Evolutionary conservation across 345 rosid species (phyloP).

Genomic region (Moricandia arvensis): DNA sequence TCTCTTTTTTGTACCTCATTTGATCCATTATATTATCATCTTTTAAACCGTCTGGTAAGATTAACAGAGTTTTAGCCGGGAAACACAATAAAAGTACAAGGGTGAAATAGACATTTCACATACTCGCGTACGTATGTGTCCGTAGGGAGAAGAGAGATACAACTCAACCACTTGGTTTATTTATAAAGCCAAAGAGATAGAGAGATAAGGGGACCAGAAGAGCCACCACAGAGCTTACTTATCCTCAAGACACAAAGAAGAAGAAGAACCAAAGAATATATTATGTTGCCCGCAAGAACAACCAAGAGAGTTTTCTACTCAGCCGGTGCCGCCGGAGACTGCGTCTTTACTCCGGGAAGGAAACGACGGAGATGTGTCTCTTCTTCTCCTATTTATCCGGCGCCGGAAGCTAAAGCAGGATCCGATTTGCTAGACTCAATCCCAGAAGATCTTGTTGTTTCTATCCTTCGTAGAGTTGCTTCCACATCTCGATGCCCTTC

Average conservation of each 20-base stretch:
- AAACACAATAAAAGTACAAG: constrained; percentile 34
- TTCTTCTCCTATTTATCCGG: not conserved
- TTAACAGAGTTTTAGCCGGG: constrained; percentile 58
- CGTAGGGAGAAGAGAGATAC: constrained; percentile 29
- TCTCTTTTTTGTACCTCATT: constrained; percentile 4
- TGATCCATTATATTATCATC: not conserved
- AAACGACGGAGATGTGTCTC: constrained; percentile 40
- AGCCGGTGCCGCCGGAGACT: not conserved
- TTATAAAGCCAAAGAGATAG: constrained; percentile 15
- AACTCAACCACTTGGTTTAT: constrained; percentile 37
- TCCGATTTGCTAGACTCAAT: constrained; percentile 58
- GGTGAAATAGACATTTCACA: constrained; percentile 17
- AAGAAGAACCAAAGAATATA: not conserved
- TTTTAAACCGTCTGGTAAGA: constrained; percentile 21
- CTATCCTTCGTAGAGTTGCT: constrained; percentile 61
- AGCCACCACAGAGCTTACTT: constrained; percentile 24
- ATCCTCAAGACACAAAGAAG: constrained; percentile 41
- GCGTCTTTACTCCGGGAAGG: constrained; percentile 27
- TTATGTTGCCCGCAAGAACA: constrained; percentile 13
- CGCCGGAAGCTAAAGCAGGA: not conserved
- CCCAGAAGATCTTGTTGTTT: constrained; percentile 80
- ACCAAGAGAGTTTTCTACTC: constrained; percentile 8
- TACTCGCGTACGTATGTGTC: constrained; percentile 14
- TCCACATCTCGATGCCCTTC: constrained; percentile 61
- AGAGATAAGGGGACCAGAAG: constrained; percentile 51